Evolutionary conservation across 163 green algal genomes (phyloP).

Genomic region (Scenedesmus sp.): DNA sequence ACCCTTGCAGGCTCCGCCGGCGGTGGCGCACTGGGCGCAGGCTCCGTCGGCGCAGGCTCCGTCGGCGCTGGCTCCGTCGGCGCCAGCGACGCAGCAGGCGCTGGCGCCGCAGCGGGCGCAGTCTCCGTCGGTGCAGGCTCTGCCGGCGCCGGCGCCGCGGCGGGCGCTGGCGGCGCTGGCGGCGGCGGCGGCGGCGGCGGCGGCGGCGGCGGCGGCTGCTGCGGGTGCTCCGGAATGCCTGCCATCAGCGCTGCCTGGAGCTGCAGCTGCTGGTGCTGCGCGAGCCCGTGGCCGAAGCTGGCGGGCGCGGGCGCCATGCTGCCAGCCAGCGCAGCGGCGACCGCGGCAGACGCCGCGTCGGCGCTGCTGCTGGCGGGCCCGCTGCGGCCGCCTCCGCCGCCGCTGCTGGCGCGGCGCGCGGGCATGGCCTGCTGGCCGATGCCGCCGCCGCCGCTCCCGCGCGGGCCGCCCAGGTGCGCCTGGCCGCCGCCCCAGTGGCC

Average conservation of each 20-base stretch:
- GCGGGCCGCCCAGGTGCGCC: neutral
- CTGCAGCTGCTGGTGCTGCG: conserved; percentile 29
- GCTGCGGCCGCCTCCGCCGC: conserved; percentile 24
- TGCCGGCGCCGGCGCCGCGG: neutral
- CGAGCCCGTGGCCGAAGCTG: neutral
- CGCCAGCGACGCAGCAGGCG: neutral
- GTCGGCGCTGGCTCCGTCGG: too few relatives aligned
- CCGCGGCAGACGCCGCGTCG: neutral
- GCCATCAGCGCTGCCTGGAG: conserved; percentile 27
- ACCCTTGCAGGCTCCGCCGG: neutral
- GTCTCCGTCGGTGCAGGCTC: neutral
- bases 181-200: neutral
- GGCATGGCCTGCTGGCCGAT: conserved; percentile 17
- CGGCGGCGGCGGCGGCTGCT: conserved; percentile 20
- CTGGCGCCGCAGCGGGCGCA: neutral
- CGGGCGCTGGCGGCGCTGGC: neutral
- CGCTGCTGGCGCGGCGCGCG: conserved; percentile 11
- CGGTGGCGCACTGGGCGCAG: too few relatives aligned
- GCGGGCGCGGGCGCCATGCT: neutral
- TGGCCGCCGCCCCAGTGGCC: neutral
- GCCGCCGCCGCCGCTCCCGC: neutral
- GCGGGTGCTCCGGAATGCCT: conserved; percentile 35
- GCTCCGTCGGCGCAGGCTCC: too few relatives aligned
- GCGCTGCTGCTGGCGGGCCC: conserved; percentile 19
- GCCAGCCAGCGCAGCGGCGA: conserved; percentile 6